Conservation (phyloP, 192 early-diverging fungal species). For the Mortierella antarctica region DNA sequence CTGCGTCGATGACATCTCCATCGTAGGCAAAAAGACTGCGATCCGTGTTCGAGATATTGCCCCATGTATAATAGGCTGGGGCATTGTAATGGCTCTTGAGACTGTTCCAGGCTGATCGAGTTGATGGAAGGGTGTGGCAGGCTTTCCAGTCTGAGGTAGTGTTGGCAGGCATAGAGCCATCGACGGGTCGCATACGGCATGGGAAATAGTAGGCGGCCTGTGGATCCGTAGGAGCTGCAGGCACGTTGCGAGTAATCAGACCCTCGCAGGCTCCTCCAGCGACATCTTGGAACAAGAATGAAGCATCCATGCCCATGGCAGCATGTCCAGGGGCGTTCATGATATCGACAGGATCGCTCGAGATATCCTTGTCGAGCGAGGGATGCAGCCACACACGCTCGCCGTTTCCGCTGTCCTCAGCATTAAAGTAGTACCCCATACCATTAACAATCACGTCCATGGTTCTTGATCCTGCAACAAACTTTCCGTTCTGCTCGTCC, state of each 20-base stretch:
- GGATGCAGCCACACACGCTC: conserved; percentile 57
- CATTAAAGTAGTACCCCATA: conserved; percentile 67
- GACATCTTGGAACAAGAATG: conserved; percentile 78
- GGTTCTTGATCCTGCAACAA: conserved; percentile 57
- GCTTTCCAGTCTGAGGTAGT: conserved; percentile 58
- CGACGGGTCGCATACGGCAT: conserved; percentile 64
- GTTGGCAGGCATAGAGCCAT: conserved; percentile 54
- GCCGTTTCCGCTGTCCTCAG: conserved; percentile 53
- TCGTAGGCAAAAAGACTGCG: conserved; percentile 55
- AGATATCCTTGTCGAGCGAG: conserved; percentile 36
- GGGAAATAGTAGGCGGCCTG: conserved; percentile 65
- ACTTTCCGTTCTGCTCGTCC: conserved; percentile 45
- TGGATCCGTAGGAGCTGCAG: conserved; percentile 33
- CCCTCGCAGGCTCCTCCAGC: conserved; percentile 66
- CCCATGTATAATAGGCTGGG: conserved; percentile 69
- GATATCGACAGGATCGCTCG: conserved; percentile 53
- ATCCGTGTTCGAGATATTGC: conserved; percentile 57
- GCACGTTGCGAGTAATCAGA: conserved; percentile 47
- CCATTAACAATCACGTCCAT: conserved; percentile 71
- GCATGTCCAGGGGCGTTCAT: conserved; percentile 62
- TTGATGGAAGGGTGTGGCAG: conserved; percentile 67
- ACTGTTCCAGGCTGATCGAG: conserved; percentile 52
- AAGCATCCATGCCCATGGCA: conserved; percentile 76
- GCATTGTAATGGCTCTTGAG: conserved; percentile 63
- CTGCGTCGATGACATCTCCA: conserved; percentile 49